Percentiles rank a stretch among this genome's conserved stretches.
phyloP scores from a whole-genome alignment of 2,329 filamentous ascomycete species.

The Colletotrichum sp. region DNA sequence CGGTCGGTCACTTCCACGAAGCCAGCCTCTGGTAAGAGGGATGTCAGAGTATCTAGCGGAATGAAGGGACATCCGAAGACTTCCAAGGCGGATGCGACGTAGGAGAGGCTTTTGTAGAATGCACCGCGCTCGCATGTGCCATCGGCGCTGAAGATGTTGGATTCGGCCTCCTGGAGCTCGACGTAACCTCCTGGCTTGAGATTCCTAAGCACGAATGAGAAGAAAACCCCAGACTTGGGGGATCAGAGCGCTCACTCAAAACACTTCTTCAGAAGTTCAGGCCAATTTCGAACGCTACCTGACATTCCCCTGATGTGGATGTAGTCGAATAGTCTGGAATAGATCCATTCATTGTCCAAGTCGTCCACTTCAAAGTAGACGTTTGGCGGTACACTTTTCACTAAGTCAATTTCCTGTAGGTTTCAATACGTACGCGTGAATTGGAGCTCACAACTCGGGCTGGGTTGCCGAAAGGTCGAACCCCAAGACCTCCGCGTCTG shows the following conservation, averaged over 20 bases:
- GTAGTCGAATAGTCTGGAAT: slow-evolving; percentile 35
- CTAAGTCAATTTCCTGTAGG: not conserved
- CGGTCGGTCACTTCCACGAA: slow-evolving; percentile 34
- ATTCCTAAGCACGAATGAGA: slow-evolving; percentile 17
- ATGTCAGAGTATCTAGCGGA: slow-evolving; percentile 20
- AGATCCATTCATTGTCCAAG: slow-evolving; percentile 37
- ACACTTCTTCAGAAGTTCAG: not conserved
- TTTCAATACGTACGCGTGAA: not conserved
- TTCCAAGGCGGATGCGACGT: slow-evolving; percentile 45
- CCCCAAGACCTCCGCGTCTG: slow-evolving; percentile 37
- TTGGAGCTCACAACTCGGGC: slow-evolving; percentile 32
- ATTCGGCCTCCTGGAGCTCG: slow-evolving; percentile 47
- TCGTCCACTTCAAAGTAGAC: slow-evolving; percentile 47
- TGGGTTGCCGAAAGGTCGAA: slow-evolving; percentile 48
- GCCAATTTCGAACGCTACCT: slow-evolving; percentile 26
- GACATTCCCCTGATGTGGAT: slow-evolving; percentile 37
- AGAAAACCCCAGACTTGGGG: not conserved
- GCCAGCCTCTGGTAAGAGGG: slow-evolving; percentile 15
- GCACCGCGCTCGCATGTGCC: slow-evolving; percentile 31
- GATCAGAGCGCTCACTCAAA: not conserved
- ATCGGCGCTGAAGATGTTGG: slow-evolving; percentile 45
- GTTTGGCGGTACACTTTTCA: slow-evolving; percentile 44
- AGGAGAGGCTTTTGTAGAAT: slow-evolving; percentile 39
- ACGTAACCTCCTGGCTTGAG: slow-evolving; percentile 49
- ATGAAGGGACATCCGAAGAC: slow-evolving; percentile 30